Evolutionary conservation across 495 filamentous ascomycete species (phyloP).

Genomic region (Aspergillus incahuasiensis): DNA sequence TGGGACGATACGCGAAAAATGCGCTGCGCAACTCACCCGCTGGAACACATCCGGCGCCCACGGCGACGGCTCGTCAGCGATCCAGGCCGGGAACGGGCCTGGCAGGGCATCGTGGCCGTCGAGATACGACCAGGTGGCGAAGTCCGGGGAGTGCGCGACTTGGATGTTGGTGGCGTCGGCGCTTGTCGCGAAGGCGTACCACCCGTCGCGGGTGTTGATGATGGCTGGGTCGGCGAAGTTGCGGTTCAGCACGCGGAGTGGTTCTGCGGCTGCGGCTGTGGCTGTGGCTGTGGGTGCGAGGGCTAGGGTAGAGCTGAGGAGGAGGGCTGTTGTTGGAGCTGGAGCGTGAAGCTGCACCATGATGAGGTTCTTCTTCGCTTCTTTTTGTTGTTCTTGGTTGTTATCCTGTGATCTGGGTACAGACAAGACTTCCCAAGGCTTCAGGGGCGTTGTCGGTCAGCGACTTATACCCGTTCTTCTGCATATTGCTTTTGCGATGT

Average conservation of each 20-base stretch:
- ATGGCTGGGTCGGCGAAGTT: slow-evolving; percentile 38
- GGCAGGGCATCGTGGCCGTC: slow-evolving; percentile 35
- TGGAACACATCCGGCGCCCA: slow-evolving; percentile 41
- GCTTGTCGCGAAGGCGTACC: slow-evolving; percentile 38
- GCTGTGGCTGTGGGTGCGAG: no score
- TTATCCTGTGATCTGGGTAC: no score
- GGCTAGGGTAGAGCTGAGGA: not conserved
- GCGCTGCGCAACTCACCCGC: slow-evolving; percentile 31
- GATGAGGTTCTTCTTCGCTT: not conserved
- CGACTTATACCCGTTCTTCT: no score
- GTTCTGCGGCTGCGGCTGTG: not conserved
- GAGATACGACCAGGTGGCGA: slow-evolving; percentile 31
- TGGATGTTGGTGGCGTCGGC: slow-evolving; percentile 30
- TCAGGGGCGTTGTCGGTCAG: not conserved
- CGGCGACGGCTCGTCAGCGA: slow-evolving; percentile 16
- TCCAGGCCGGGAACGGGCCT: slow-evolving; percentile 26
- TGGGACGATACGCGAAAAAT: no score
- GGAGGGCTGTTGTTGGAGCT: not conserved
- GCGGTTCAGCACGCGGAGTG: slow-evolving; percentile 14
- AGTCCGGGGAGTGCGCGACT: slow-evolving; percentile 33
- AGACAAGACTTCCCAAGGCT: no score
- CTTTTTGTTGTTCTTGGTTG: no score
- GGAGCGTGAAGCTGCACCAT: not conserved
- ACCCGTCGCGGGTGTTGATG: slow-evolving; percentile 26
- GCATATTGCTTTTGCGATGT: not conserved